Conservation (phyloP, 768 basidiomycete species). For the Lactarius akahatsu region DNA sequence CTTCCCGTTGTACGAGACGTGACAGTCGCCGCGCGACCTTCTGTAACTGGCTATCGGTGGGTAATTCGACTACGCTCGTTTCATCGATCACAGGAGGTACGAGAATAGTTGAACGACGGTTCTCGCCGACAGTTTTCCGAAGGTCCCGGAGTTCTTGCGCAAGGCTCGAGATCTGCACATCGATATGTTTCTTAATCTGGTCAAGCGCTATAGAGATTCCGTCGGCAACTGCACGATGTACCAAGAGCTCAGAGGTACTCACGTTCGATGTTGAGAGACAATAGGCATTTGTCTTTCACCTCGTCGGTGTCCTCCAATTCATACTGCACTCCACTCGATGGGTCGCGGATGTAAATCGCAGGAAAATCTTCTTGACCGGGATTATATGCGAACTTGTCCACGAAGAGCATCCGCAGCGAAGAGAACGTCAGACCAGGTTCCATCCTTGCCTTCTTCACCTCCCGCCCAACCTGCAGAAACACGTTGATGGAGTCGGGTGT, state of each 20-base stretch:
- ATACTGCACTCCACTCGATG: constrained; percentile 88
- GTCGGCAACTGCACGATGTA: background rate
- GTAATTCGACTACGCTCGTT: constrained; percentile 56
- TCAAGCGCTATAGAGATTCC: constrained; percentile 68
- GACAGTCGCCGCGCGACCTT: constrained; percentile 72
- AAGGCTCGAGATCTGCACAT: constrained; percentile 79
- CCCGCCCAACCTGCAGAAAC: constrained; percentile 86
- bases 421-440: constrained; percentile 71
- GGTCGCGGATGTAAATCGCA: constrained; percentile 93
- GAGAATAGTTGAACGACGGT: constrained; percentile 52
- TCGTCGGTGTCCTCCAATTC: constrained; percentile 95
- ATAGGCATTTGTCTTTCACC: constrained; percentile 79
- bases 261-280: constrained; percentile 98
- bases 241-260: constrained; percentile 39
- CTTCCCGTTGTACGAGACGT: constrained; percentile 52
- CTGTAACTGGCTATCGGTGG: constrained; percentile 73
- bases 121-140: constrained; percentile 57
- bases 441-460: constrained; percentile 83
- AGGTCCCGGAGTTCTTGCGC: constrained; percentile 91
- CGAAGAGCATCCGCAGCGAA: constrained; percentile 80
- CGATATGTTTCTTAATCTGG: constrained; percentile 98
- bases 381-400: constrained; percentile 92
- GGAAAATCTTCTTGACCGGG: constrained; percentile 93
- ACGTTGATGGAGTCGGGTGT: constrained; percentile 49
- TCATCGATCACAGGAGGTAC: constrained; percentile 54